phyloP scores from a whole-genome alignment of 495 filamentous ascomycete species.

The Tuber indicum region DNA sequence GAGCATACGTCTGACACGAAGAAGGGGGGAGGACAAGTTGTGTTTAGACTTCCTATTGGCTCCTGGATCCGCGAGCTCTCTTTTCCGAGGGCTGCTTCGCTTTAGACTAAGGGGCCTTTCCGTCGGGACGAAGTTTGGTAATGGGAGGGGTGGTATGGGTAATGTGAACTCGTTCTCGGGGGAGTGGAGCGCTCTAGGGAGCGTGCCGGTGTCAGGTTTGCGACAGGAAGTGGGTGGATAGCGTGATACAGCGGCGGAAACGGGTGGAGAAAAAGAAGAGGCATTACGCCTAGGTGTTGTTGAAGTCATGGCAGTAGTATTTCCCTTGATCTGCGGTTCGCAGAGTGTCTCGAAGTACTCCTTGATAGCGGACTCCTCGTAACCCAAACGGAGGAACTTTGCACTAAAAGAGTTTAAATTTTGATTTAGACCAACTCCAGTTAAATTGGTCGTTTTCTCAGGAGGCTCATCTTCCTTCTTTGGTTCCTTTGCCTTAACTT shows the following conservation, averaged over 20 bases:
- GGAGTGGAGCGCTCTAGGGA: not conserved
- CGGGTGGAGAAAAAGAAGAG: not conserved
- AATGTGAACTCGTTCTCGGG: not conserved
- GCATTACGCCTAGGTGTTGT: not conserved
- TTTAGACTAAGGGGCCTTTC: not conserved
- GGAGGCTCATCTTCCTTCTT: not conserved
- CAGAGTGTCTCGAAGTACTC: not conserved
- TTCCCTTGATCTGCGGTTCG: not conserved
- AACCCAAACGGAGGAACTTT: not conserved
- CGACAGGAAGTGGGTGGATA: not conserved
- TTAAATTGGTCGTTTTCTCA: not conserved
- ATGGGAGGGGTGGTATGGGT: not conserved
- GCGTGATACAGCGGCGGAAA: not conserved
- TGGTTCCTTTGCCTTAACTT: not conserved
- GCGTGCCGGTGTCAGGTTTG: not conserved
- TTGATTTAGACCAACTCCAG: not conserved
- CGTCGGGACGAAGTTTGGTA: not conserved
- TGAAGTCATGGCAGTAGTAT: not conserved
- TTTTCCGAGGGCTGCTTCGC: not conserved
- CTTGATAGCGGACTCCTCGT: not conserved
- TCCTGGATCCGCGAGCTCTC: not conserved
- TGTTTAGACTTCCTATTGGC: not conserved
- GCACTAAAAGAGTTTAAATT: not conserved
- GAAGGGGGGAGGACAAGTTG: not conserved
- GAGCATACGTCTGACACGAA: not conserved